Evolutionary conservation across 805 yeast species (phyloP).

Genomic region (Kodamaea nitidulidarum): DNA sequence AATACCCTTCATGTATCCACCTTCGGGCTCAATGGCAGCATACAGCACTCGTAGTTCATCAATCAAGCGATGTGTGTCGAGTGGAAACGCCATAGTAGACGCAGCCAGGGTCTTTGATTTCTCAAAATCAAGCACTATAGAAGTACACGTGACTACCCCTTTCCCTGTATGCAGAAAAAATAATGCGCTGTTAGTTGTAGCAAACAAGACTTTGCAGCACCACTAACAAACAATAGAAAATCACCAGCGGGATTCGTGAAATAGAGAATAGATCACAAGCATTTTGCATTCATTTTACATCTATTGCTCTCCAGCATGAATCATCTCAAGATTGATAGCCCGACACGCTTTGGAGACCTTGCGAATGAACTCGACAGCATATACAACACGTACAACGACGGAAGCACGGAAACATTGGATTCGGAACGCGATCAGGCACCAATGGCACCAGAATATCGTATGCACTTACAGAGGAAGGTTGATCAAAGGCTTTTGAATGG

Average conservation of each 20-base stretch:
- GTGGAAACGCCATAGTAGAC: constrained; percentile 35
- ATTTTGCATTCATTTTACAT: no score
- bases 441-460: constrained; percentile 4
- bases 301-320: not conserved
- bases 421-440: constrained; percentile 19
- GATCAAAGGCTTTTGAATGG: constrained; percentile 12
- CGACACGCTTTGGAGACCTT: constrained; percentile 13
- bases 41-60: constrained; percentile 27
- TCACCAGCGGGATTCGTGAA: not conserved
- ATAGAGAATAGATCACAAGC: no score
- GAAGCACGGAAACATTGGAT: constrained; percentile 27
- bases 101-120: not conserved
- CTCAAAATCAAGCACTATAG: no score
- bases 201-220: constrained; percentile 1
- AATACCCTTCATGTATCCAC: constrained; percentile 13
- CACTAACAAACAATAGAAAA: not conserved
- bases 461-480: constrained; percentile 4
- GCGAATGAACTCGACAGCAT: constrained; percentile 25
- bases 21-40: constrained; percentile 20
- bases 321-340: constrained; percentile 3
- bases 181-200: constrained; percentile 3
- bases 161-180: constrained; percentile 1
- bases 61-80: constrained; percentile 27
- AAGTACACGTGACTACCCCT: constrained; percentile 2
- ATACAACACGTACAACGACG: constrained; percentile 16